Percentiles rank a stretch among this genome's conserved stretches.
Evolutionary conservation across 1,139 yeast genomes (phyloP).

Genomic region (Scheffersomyces insectosa): DNA sequence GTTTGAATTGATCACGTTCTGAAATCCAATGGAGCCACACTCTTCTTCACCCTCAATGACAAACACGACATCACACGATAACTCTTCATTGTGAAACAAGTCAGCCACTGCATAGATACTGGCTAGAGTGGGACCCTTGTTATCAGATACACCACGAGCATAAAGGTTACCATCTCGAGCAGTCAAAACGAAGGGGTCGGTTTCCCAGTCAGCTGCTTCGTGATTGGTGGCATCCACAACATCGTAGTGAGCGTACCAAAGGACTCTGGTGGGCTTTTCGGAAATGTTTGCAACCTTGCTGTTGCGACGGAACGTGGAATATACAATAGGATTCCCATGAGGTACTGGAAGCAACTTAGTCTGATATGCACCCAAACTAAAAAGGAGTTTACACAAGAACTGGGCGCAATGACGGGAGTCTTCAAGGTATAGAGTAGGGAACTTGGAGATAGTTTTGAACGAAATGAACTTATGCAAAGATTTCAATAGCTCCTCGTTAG

Average conservation of each 20-base stretch:
- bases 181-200: slow-evolving; percentile 75
- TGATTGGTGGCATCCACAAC: slow-evolving; percentile 62
- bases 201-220: slow-evolving; percentile 62
- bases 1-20: slow-evolving; percentile 56
- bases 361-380: slow-evolving; percentile 68
- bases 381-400: slow-evolving; percentile 61
- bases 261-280: slow-evolving; percentile 38
- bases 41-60: slow-evolving; percentile 96
- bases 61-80: slow-evolving; percentile 76
- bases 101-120: slow-evolving; percentile 88
- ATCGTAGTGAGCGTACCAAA: slow-evolving; percentile 97
- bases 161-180: slow-evolving; percentile 83
- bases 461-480: slow-evolving; percentile 64
- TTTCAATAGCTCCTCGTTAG: slow-evolving; percentile 63
- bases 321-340: slow-evolving; percentile 81
- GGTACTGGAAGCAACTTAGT: slow-evolving; percentile 72
- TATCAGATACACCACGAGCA: slow-evolving; percentile 93
- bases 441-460: slow-evolving; percentile 76
- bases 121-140: slow-evolving; percentile 92
- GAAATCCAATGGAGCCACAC: slow-evolving; percentile 86
- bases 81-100: slow-evolving; percentile 49
- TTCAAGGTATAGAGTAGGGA: slow-evolving; percentile 63
- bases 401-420: slow-evolving; percentile 89
- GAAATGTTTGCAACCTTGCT: slow-evolving; percentile 5
- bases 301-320: slow-evolving; percentile 63